A percentile compares a stretch with the other conserved stretches of the same genome.
Conservation (phyloP, 176 grass and related monocot species). For the maize (Zea mays) region DNA sequence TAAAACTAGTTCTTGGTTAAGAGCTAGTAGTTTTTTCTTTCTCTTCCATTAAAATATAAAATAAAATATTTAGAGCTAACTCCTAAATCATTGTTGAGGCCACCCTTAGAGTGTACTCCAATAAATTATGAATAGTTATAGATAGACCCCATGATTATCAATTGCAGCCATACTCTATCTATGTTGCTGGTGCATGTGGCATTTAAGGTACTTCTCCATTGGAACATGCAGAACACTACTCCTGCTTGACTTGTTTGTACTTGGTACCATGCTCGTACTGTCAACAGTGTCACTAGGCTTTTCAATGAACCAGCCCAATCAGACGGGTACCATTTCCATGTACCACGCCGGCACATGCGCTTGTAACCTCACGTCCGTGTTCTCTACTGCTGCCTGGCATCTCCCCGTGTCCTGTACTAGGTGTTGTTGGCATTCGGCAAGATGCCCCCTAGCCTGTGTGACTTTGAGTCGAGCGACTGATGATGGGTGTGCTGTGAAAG, state of each 20-base stretch:
- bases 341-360: slow-evolving; percentile 18
- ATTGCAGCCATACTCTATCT: background rate
- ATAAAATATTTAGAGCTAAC: too few relatives aligned
- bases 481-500: background rate
- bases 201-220: background rate
- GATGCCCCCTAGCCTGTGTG: slow-evolving; percentile 12
- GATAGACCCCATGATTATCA: slow-evolving; percentile 6
- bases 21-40: too few relatives aligned
- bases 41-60: too few relatives aligned
- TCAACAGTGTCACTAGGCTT: background rate
- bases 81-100: too few relatives aligned
- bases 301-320: background rate
- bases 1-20: too few relatives aligned
- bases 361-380: slow-evolving; percentile 25
- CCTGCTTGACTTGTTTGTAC: background rate
- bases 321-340: background rate
- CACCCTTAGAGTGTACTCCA: too few relatives aligned
- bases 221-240: slow-evolving; percentile 6
- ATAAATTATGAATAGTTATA: background rate
- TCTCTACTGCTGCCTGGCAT: slow-evolving; percentile 26
- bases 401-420: slow-evolving; percentile 26
- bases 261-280: background rate
- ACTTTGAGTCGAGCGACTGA: background rate
- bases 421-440: slow-evolving; percentile 43
- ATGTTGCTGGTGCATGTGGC: slow-evolving; percentile 19